Conservation (phyloP, 139 green algal genomes). For the Trebouxia sp. region DNA sequence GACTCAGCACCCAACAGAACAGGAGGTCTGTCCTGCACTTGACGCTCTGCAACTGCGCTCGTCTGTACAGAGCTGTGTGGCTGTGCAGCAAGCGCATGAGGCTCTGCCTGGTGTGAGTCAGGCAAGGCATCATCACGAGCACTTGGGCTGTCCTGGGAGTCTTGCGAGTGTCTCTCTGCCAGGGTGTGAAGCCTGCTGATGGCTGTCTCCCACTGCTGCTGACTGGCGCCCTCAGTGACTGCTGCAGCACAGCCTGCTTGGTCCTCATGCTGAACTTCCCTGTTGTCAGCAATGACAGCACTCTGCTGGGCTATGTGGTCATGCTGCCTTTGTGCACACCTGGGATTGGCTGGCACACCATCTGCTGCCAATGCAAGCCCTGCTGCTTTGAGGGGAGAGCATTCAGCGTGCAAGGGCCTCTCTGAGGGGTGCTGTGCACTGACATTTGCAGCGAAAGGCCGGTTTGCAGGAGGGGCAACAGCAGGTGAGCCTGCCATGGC, state of each 20-base stretch:
- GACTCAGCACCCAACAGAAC: no score
- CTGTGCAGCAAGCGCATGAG: no score
- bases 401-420: no score
- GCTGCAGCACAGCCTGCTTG: background rate
- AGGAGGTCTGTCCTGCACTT: no score
- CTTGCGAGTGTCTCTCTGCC: slow-evolving; percentile 8
- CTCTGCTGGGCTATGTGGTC: no score
- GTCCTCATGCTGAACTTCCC: background rate
- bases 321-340: background rate
- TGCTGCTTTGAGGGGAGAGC: background rate
- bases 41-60: no score
- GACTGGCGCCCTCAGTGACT: background rate
- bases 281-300: no score
- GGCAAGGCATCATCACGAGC: background rate
- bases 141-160: background rate
- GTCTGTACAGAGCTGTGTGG: no score
- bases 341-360: background rate
- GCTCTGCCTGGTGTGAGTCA: no score
- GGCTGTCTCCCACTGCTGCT: slow-evolving; percentile 7
- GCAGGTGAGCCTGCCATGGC: background rate
- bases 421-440: background rate
- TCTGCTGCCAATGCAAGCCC: background rate
- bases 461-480: no score
- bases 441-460: background rate
- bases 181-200: background rate